These are phyloP conservation scores for Polyporus arcularius DNA, from an alignment of 768 basidiomycete species.

Conservation along the genomic window DNA sequence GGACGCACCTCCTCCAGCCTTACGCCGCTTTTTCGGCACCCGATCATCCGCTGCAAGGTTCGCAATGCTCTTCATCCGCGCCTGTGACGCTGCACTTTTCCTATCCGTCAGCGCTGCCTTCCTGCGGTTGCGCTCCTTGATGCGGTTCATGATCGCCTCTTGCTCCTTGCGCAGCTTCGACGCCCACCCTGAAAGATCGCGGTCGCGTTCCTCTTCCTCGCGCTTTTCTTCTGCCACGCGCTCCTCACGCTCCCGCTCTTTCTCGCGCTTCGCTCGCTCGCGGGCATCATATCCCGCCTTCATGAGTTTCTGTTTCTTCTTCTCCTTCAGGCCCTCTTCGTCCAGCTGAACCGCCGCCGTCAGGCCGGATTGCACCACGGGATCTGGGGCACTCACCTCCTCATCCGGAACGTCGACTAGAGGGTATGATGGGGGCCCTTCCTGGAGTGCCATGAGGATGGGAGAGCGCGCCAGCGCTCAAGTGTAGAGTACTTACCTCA, in stretches of 20 bases:
- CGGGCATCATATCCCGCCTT: slow-evolving; percentile 95
- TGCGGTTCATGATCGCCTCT: slow-evolving; percentile 76
- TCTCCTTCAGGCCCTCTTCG: slow-evolving; percentile 92
- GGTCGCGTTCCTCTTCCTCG: slow-evolving; percentile 77
- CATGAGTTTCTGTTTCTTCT: slow-evolving; percentile 87
- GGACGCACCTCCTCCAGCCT: slow-evolving; percentile 70
- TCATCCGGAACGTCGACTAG: slow-evolving; percentile 90
- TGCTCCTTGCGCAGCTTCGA: slow-evolving; percentile 74
- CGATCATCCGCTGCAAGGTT: slow-evolving; percentile 87
- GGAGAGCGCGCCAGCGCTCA: neutral
- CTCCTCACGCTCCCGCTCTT: slow-evolving; percentile 81
- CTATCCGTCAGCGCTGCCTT: slow-evolving; percentile 85
- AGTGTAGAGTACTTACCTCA: slow-evolving; percentile 35
- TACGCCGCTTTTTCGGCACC: slow-evolving; percentile 81
- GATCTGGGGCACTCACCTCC: slow-evolving; percentile 54
- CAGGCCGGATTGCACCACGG: neutral
- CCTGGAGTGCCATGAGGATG: slow-evolving; percentile 29
- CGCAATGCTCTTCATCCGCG: slow-evolving; percentile 94
- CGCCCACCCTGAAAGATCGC: slow-evolving; percentile 76
- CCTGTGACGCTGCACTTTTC: slow-evolving; percentile 94
- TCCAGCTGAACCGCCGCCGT: slow-evolving; percentile 53
- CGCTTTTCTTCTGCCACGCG: slow-evolving; percentile 55
- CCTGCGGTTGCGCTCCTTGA: slow-evolving; percentile 80
- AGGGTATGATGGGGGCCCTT: slow-evolving; percentile 83
- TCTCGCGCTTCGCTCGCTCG: slow-evolving; percentile 79